Percentiles rank a stretch among this genome's conserved stretches.
Conservation (phyloP, 179 eudicot genomes). For the Silene vulgaris region DNA sequence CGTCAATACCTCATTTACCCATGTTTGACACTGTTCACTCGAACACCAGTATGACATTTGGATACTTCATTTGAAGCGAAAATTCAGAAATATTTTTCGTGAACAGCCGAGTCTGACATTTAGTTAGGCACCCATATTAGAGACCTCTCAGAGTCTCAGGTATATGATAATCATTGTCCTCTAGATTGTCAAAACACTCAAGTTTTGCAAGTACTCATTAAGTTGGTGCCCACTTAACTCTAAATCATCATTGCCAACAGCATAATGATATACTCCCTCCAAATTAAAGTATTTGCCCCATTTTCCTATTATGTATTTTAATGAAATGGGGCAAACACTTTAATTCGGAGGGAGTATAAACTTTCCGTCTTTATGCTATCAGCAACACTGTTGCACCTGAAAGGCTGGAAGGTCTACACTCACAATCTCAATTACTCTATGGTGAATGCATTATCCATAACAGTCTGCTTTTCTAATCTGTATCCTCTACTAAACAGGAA, state of each 20-base stretch:
- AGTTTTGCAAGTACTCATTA: slow-evolving; percentile 4
- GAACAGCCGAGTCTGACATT: too few species aligned
- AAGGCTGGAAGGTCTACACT: neutral
- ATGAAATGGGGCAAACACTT: too few species aligned
- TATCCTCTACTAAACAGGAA: slow-evolving; percentile 43
- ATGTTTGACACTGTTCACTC: too few species aligned
- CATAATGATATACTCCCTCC: neutral
- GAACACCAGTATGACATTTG: too few species aligned
- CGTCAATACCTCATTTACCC: too few species aligned
- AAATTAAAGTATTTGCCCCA: too few species aligned
- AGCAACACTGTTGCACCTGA: neutral
- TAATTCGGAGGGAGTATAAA: too few species aligned
- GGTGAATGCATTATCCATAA: neutral
- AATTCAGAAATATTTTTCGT: too few species aligned
- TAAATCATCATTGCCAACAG: neutral
- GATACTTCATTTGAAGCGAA: too few species aligned
- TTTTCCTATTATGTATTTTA: too few species aligned
- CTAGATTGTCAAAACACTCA: neutral
- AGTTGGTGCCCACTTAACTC: neutral
- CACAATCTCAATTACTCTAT: neutral
- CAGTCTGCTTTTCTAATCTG: slow-evolving; percentile 1
- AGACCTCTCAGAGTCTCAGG: too few species aligned
- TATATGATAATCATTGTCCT: neutral
- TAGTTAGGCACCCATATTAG: too few species aligned
- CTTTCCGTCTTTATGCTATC: neutral